Base-by-base conservation (phyloP, 1,139 yeast genomes). In the Blastobotrys ciferrii region DNA sequence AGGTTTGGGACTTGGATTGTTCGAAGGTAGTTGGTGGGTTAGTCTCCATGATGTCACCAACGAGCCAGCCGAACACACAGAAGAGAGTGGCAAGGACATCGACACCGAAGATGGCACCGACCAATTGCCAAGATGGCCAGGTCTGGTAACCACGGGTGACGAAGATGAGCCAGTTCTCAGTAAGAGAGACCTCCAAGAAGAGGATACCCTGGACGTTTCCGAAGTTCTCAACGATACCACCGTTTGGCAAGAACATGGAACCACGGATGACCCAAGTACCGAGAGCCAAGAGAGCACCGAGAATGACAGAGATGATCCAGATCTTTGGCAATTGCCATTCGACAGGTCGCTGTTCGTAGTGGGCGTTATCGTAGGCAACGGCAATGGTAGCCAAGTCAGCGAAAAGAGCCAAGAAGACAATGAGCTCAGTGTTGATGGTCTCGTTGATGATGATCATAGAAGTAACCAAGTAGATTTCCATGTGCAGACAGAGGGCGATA, bases 71-170 rank as follows among this genome's bases (percentile, higher is more conserved):
- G 83, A 88, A 89, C 69, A 88, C 76, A 65, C 87, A 76, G 81
- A 87, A 87, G 82, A 87, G 81, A 58, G 95, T 87, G 61, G 96
- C 94, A 65, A 87, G 74, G 77, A 87, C 74, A 75, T 87, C 95
- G 69, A 87, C 96, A 70, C 76, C 77, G 67, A 86, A 77, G 67
- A 87, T 95, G 66, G 96, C 96, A 79, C 94, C 95, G 65, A 91
- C 69, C 75, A 87, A 83, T 80, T 87, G 95, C 95, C 95, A 87
- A 46, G 95, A 87, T 78, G 96, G 96, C 95, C 95, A 87, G 91
- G 87, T 87, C 69, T 94, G 94, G 78, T 95, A 95, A 71, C 95
- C 95, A 36, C 87, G 80, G 64, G 87, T 82, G 63, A 82, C 77
- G 80, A 82, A 82, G 73, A 82, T 82, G 68, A 82, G 78, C 87